A percentile compares a stretch with the other conserved stretches of the same genome.
Conservation (phyloP, 2,329 filamentous ascomycete species). For the Penicillium brasilianum region DNA sequence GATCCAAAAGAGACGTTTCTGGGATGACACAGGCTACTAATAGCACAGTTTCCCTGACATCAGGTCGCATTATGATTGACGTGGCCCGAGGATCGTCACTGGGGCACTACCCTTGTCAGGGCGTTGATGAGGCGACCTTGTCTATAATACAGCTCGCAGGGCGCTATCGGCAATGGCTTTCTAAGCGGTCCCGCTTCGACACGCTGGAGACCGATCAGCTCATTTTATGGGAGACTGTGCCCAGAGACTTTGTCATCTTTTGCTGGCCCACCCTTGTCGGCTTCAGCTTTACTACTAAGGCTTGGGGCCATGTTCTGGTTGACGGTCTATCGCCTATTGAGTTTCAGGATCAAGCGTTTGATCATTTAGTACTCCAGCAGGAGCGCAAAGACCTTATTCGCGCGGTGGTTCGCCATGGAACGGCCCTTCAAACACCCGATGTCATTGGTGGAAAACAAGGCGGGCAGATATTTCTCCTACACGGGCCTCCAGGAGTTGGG, state of each 20-base stretch:
- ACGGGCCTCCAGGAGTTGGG: slow-evolving; percentile 9
- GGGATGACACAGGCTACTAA: slow-evolving; percentile 1
- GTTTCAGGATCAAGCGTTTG: slow-evolving; percentile 1
- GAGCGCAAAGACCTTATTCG: neutral
- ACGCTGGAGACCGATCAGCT: neutral
- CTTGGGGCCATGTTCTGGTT: slow-evolving; percentile 8
- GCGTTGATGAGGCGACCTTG: slow-evolving; percentile 1
- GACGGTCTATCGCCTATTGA: neutral
- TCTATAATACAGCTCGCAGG: slow-evolving; percentile 6
- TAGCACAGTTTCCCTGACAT: neutral
- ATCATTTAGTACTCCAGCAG: neutral
- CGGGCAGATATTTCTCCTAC: slow-evolving; percentile 7
- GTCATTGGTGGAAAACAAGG: slow-evolving; percentile 2
- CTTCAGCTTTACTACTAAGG: slow-evolving; percentile 6
- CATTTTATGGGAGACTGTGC: neutral
- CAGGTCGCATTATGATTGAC: slow-evolving; percentile 1
- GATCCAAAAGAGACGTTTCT: neutral
- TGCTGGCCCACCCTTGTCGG: slow-evolving; percentile 6
- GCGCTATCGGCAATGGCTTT: slow-evolving; percentile 3
- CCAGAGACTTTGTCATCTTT: neutral
- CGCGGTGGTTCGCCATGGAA: neutral
- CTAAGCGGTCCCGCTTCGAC: neutral
- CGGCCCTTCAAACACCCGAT: neutral
- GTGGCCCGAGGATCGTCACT: slow-evolving; percentile 1
- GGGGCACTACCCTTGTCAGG: slow-evolving; percentile 3